Evolutionary conservation across 441 rosid species (phyloP).

Genomic region (Adansonia rubrostipa): DNA sequence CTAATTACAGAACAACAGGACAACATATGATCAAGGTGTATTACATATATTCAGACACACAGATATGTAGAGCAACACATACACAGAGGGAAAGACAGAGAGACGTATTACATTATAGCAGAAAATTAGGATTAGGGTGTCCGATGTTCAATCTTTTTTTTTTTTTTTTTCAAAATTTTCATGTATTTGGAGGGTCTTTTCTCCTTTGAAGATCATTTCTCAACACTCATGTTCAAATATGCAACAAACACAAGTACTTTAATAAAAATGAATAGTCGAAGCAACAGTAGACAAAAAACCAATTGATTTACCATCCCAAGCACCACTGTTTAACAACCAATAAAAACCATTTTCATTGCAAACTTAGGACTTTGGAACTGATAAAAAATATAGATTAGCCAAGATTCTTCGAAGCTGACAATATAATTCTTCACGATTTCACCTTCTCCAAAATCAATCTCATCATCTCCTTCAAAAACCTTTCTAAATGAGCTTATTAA

Average conservation of each 20-base stretch:
- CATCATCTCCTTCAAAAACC: background rate
- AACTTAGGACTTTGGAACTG: background rate
- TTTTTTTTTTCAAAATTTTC: too few relatives aligned
- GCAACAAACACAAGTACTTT: too few relatives aligned
- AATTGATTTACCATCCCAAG: background rate
- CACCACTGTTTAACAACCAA: background rate
- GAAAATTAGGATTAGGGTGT: too few relatives aligned
- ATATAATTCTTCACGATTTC: constrained; percentile 12
- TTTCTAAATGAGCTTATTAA: background rate
- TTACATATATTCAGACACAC: constrained; percentile 7
- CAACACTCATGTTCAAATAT: too few relatives aligned
- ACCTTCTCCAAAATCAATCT: background rate
- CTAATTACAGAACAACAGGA: background rate
- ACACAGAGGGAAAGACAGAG: background rate
- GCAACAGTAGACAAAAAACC: background rate
- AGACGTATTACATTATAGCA: background rate
- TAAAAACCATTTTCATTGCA: background rate
- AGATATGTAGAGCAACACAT: background rate
- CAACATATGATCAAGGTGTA: background rate
- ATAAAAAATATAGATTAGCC: background rate
- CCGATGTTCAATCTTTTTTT: too few relatives aligned
- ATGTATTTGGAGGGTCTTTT: too few relatives aligned
- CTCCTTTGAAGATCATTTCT: too few relatives aligned
- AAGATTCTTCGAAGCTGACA: constrained; percentile 5
- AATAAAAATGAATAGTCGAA: too few relatives aligned